Percentiles rank a stretch among this genome's conserved stretches.
phyloP scores from a whole-genome alignment of 805 yeast genomes.

The Candida vartiovaarae region DNA sequence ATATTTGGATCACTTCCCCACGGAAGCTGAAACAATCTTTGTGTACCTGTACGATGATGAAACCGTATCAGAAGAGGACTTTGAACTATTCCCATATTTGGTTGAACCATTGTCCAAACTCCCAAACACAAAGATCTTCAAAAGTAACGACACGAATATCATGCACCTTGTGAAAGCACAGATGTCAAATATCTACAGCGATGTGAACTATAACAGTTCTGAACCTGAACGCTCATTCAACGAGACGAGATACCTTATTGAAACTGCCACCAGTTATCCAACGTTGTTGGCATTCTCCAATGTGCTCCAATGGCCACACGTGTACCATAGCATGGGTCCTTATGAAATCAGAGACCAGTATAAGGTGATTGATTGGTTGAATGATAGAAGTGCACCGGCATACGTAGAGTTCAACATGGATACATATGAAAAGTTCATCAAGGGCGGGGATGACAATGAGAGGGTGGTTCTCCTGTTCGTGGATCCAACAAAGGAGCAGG shows the following conservation, averaged over 20 bases:
- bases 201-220: conserved; percentile 36
- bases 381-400: conserved; percentile 37
- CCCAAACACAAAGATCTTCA: conserved; percentile 48
- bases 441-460: conserved; percentile 2
- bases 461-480: conserved; percentile 13
- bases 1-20: conserved; percentile 4
- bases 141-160: conserved; percentile 37
- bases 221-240: conserved; percentile 31
- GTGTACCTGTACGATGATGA: conserved; percentile 47
- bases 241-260: conserved; percentile 39
- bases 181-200: conserved; percentile 25
- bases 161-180: conserved; percentile 35
- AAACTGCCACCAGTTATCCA: conserved; percentile 53
- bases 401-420: conserved; percentile 40
- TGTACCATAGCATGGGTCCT: conserved; percentile 56
- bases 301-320: conserved; percentile 41
- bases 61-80: conserved; percentile 52
- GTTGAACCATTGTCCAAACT: conserved; percentile 53
- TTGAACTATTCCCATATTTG: conserved; percentile 50
- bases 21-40: conserved; percentile 40
- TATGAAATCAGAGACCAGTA: conserved; percentile 51
- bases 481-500: conserved; percentile 12
- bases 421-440: conserved; percentile 6
- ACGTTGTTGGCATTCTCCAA: conserved; percentile 56
- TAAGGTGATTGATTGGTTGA: conserved; percentile 43